Conservation (phyloP, 305 asterid species). For the Galium porrigens region DNA sequence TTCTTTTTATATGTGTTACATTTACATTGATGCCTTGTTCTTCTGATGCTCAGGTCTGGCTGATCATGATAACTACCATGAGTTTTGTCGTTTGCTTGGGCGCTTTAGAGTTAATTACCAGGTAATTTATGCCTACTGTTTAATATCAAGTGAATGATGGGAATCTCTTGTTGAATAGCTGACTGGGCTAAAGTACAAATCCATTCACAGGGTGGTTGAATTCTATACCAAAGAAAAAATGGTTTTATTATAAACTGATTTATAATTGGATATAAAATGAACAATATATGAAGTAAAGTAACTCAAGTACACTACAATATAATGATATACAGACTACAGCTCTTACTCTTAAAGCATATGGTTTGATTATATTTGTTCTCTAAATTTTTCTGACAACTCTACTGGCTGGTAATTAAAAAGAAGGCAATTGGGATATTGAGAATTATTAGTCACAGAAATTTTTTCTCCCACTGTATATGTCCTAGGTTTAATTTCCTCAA, state of each 20-base stretch:
- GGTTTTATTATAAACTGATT: not conserved
- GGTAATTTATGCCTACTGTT: slow-evolving; percentile 29
- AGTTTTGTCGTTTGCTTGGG: slow-evolving; percentile 98
- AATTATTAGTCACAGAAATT: not conserved
- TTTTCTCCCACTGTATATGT: not conserved
- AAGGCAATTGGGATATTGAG: not conserved
- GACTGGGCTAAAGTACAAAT: not conserved
- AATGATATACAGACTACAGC: not conserved
- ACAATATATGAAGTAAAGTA: not conserved
- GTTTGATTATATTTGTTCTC: not conserved
- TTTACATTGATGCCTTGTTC: slow-evolving; percentile 20
- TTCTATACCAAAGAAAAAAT: not conserved
- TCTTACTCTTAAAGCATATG: not conserved
- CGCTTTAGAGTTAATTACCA: slow-evolving; percentile 91
- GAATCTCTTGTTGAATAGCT: not conserved
- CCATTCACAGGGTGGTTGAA: not conserved
- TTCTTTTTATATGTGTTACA: not conserved
- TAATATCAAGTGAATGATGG: slow-evolving; percentile 9
- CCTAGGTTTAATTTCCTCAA: not conserved
- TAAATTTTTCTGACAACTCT: not conserved
- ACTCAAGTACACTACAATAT: not conserved
- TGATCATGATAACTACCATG: slow-evolving; percentile 95
- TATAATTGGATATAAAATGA: not conserved
- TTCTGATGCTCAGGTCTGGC: slow-evolving; percentile 52
- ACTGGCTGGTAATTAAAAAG: not conserved